These are phyloP conservation scores for Aulographum hederae DNA, from an alignment of 2,329 filamentous ascomycete genomes.

Conservation along the genomic window DNA sequence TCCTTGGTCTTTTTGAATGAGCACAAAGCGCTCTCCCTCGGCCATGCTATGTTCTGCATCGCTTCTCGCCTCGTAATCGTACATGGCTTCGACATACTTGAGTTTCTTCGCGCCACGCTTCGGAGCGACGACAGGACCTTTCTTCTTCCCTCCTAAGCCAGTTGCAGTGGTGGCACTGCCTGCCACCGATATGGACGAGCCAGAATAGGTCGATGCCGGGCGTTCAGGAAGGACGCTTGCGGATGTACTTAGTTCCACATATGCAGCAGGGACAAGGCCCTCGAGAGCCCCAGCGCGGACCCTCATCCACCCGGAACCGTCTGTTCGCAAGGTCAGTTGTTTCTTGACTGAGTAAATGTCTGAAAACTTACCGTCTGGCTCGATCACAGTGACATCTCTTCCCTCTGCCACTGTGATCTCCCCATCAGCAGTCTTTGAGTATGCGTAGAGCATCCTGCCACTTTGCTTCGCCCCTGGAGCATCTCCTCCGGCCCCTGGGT, in stretches of 20 bases:
- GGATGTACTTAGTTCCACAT: constrained; percentile 45
- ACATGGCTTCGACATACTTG: constrained; percentile 81
- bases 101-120: constrained; percentile 83
- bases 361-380: constrained; percentile 59
- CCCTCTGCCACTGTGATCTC: constrained; percentile 70
- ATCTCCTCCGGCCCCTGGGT: constrained; percentile 2
- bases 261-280: constrained; percentile 74
- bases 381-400: constrained; percentile 57
- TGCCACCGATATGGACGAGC: constrained; percentile 55
- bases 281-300: constrained; percentile 57
- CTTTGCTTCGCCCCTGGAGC: constrained; percentile 24
- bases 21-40: constrained; percentile 80
- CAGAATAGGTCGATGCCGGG: constrained; percentile 46
- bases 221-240: constrained; percentile 18
- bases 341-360: too few relatives aligned
- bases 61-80: constrained; percentile 74
- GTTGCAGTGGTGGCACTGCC: constrained; percentile 32
- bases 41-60: constrained; percentile 78
- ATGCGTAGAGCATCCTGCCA: constrained; percentile 80
- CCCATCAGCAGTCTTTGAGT: constrained; percentile 62
- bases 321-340: constrained; percentile 27
- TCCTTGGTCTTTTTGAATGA: constrained; percentile 72
- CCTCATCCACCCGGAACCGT: constrained; percentile 82
- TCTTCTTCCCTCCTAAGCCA: constrained; percentile 47
- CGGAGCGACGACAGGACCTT: constrained; percentile 81